Base-by-base conservation (phyloP, 306 rosid species). In the Cicer pinnatifidum region DNA sequence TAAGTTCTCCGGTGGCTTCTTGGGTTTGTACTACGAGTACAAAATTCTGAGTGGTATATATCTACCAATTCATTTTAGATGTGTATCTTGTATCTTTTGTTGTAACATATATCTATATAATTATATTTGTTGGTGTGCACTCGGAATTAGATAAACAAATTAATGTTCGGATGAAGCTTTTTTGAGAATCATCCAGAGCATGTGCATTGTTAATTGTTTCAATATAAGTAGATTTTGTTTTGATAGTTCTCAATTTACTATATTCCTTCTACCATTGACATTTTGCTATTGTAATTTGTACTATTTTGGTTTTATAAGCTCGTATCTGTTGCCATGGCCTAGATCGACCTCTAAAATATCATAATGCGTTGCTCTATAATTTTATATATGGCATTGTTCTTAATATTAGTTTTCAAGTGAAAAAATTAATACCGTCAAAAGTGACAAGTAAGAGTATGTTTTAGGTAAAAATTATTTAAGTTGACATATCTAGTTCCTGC, bases 1-100 rank as follows among this genome's bases (percentile, higher is more conserved):
- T 85, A 58, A 62, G 48, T 75, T 75, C 75, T 68, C 17, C 76
- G n/a, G 3, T 68, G 40, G 67, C 73, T 78, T 53, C 64, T 60
- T 56, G 64, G 77, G 73, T 60, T 82, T 67, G 70, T 62, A 75
- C 77, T 50, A 52, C 23, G 85, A 72, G 76, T 58, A 75, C 64
- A 68, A 38, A 75, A 52, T 58, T 64, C 62, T 58, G 75, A 66
- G 86, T 73, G 83, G 64, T 75, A 48, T 72, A 78, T 85, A 73
- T 79, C 51, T 46, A 50, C 17, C 70, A 47, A 75, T 81, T 78
- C 80, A 33, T 83, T 64, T 61, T 54, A 56, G 77, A 71, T 53
- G 50, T 57, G 83, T 73, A 62, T 58, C 82, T 28, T 75, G 76
- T 51, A 53, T 59, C 79, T 71, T 79, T 16, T 56, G 69, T 61